A percentile compares a stretch with the other conserved stretches of the same genome.
These are phyloP conservation scores for Cyberlindnera suaveolens DNA, from an alignment of 805 yeast species.

Conservation along the genomic window DNA sequence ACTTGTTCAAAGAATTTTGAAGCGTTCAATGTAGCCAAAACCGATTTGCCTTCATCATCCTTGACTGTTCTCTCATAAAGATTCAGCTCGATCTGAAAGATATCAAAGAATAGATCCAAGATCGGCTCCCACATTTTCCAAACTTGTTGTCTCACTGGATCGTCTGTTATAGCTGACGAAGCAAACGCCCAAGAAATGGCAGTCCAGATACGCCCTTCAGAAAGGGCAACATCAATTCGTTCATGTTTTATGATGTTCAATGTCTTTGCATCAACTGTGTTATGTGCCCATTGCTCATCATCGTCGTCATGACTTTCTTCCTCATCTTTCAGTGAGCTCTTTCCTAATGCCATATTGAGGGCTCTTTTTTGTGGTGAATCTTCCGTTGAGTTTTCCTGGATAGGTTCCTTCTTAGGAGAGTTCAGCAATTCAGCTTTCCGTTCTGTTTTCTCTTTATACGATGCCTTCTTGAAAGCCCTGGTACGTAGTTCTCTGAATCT, in stretches of 20 bases:
- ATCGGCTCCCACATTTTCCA: conserved; percentile 21
- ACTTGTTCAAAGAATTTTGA: conserved; percentile 9
- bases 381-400: background rate
- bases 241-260: conserved; percentile 20
- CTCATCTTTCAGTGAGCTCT: background rate
- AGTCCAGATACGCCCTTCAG: conserved; percentile 20
- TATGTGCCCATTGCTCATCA: conserved; percentile 3
- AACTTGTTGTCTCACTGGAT: conserved; percentile 6
- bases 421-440: background rate
- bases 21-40: conserved; percentile 3
- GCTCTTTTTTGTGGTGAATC: conserved; percentile 21
- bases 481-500: conserved; percentile 7
- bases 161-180: conserved; percentile 1
- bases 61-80: conserved; percentile 1
- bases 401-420: background rate
- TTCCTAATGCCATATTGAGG: conserved; percentile 8
- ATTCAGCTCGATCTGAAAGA: conserved; percentile 10
- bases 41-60: background rate
- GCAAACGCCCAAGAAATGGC: conserved; percentile 27
- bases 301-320: conserved; percentile 3
- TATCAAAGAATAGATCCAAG: conserved; percentile 14
- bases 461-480: conserved; percentile 4
- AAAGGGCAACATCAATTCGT: conserved; percentile 21
- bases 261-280: conserved; percentile 14
- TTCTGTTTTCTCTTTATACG: conserved; percentile 9